phyloP scores from a whole-genome alignment of 2,329 filamentous ascomycete genomes.

The Venturia nashicola region DNA sequence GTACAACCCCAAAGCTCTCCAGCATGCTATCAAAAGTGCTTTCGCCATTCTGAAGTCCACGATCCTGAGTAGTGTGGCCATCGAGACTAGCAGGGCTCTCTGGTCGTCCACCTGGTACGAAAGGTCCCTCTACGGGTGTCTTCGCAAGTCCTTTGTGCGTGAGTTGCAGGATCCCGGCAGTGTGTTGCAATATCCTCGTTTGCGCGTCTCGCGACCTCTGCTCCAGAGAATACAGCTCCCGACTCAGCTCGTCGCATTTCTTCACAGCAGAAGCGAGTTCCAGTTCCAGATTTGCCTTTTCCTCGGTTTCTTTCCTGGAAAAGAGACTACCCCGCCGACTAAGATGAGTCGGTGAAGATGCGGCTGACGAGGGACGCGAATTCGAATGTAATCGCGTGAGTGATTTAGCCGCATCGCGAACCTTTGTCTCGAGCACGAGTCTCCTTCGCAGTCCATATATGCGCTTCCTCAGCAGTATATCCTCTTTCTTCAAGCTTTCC shows the following conservation, averaged over 20 bases:
- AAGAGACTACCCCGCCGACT: constrained; percentile 21
- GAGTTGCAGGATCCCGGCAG: constrained; percentile 80
- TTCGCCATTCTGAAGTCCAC: not conserved
- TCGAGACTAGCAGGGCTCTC: constrained; percentile 69
- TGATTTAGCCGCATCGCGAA: constrained; percentile 82
- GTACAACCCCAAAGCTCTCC: constrained; percentile 14
- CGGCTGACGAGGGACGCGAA: constrained; percentile 41
- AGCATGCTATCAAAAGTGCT: constrained; percentile 40
- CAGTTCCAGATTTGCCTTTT: constrained; percentile 61
- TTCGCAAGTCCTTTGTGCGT: constrained; percentile 46
- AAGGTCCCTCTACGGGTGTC: not conserved
- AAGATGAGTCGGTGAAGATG: constrained; percentile 26
- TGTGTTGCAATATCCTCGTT: constrained; percentile 71
- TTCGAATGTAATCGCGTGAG: constrained; percentile 65
- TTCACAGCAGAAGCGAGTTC: constrained; percentile 63
- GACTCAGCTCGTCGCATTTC: constrained; percentile 75
- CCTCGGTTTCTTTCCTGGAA: constrained; percentile 21
- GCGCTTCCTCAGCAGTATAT: constrained; percentile 57
- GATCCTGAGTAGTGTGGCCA: not conserved
- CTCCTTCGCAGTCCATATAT: constrained; percentile 74
- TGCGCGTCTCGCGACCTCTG: constrained; percentile 65
- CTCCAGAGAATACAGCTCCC: constrained; percentile 69
- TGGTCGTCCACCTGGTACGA: constrained; percentile 35
- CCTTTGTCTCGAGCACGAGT: constrained; percentile 80
- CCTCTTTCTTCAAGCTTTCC: constrained; percentile 81